A percentile compares a stretch with the other conserved stretches of the same genome.
Evolutionary conservation across 257 asterid species (phyloP).

Genomic region (Capsicum baccatum): DNA sequence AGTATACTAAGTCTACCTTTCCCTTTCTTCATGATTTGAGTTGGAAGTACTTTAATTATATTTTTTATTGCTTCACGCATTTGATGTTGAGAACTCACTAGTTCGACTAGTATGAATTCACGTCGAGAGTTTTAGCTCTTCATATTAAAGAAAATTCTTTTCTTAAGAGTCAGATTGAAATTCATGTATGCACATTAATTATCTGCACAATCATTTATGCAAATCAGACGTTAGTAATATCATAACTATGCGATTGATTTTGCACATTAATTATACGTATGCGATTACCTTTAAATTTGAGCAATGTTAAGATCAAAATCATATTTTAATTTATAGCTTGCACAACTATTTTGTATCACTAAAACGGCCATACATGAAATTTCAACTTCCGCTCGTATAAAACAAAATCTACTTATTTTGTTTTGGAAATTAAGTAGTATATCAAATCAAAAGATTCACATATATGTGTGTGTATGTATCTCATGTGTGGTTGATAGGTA

Average conservation of each 20-base stretch:
- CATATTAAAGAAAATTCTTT: background rate
- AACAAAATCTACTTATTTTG: background rate
- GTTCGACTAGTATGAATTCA: background rate
- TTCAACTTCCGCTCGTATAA: background rate
- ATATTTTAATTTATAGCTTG: too few relatives aligned
- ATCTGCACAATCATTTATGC: background rate
- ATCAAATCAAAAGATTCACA: constrained; percentile 2
- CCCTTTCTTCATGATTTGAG: background rate
- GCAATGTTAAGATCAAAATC: background rate
- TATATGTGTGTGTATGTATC: background rate
- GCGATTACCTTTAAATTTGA: background rate
- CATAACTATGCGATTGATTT: background rate
- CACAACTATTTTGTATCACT: background rate
- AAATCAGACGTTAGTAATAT: background rate
- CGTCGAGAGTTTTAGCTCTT: background rate
- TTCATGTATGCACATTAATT: background rate
- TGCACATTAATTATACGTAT: background rate
- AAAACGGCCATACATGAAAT: background rate
- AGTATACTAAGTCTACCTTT: background rate
- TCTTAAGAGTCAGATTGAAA: background rate
- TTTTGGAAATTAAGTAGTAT: background rate
- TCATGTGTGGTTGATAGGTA: constrained; percentile 11
- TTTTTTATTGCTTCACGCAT: constrained; percentile 20
- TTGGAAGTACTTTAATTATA: constrained; percentile 16
- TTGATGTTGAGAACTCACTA: background rate